A percentile compares a stretch with the other conserved stretches of the same genome.
phyloP scores from a whole-genome alignment of 129 eudicot genomes.

The Arctium minus region DNA sequence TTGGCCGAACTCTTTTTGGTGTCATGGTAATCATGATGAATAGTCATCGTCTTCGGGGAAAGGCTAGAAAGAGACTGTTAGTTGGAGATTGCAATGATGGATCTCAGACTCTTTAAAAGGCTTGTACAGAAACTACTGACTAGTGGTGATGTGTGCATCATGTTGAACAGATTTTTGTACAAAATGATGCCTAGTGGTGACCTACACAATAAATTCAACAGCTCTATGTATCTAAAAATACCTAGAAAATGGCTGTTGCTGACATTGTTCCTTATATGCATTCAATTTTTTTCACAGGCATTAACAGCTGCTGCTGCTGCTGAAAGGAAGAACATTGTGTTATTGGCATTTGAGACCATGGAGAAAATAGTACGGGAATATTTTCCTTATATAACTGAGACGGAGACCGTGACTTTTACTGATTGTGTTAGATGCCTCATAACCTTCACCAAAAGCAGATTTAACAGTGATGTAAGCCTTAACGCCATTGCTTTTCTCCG shows the following conservation, averaged over 20 bases:
- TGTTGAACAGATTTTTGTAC: neutral
- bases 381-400: conserved; percentile 95
- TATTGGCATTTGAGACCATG: conserved; percentile 96
- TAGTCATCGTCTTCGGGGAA: too few relatives aligned
- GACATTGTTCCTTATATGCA: neutral
- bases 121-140: conserved; percentile 6
- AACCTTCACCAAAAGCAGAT: conserved; percentile 90
- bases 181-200: neutral
- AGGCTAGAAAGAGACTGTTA: too few relatives aligned
- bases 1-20: too few relatives aligned
- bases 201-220: neutral
- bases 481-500: conserved; percentile 99
- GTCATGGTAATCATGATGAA: too few relatives aligned
- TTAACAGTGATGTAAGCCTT: conserved; percentile 92
- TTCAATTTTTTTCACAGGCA: conserved; percentile 43
- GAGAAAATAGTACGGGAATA: conserved; percentile 96
- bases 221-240: neutral
- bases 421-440: conserved; percentile 97
- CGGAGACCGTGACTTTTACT: conserved; percentile 76
- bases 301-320: conserved; percentile 98
- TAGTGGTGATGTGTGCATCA: neutral
- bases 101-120: neutral
- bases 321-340: conserved; percentile 92
- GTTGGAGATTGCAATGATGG: too few relatives aligned
- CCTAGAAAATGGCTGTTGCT: neutral